Evolutionary conservation across 768 basidiomycete species (phyloP), one percentile per base, ranked within the genome.

Genomic region (Nidularia sp.): DNA sequence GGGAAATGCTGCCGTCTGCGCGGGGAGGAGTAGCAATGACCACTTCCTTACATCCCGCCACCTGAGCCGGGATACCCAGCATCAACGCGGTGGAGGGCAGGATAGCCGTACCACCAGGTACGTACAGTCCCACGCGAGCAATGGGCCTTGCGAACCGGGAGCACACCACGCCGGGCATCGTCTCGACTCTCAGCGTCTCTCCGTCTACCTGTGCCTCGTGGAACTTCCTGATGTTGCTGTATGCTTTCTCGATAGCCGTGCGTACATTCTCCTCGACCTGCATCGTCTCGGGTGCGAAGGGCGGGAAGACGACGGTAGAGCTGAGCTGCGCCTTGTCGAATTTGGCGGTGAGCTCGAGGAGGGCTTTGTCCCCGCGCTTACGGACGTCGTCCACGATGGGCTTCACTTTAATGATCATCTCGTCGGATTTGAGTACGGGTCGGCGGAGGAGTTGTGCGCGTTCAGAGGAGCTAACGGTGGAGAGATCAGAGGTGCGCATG

Each of bases 111-210:
- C 97, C 97, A 31, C 97, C 97, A 1, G 97, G 97, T 2, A 99
- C 88, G 70, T 99, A 99, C 45, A 99, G 75, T 35, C 97, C 97
- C 33, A 98, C 96, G 43, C 95, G 86, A 46, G 89, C 86, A 61
- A 99, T 94, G n/a, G 97, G 88, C 44, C 94, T 84, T 1, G 93
- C 88, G 68, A 98, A 97, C 39, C 97, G 85, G 47, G 93, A 88
- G 71, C 97, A 98, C 2, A 92, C 86, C 43, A 99, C 95, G 7
- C 97, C 97, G 5, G 97, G 95, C 92, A 93, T 98, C 8, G 97
- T 98, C 70, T 98, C 93, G 5, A 99, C 93, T 5, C 81, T 75
- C 43, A 99, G 77, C 22, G 82, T 72, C 48, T 79, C 74, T 46
- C 76, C 76, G 55, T 86, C 83, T n/a, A 81, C 72, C 70, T 98